These are phyloP conservation scores for Suillus subalutaceus DNA, from an alignment of 768 basidiomycete species.

Conservation along the genomic window DNA sequence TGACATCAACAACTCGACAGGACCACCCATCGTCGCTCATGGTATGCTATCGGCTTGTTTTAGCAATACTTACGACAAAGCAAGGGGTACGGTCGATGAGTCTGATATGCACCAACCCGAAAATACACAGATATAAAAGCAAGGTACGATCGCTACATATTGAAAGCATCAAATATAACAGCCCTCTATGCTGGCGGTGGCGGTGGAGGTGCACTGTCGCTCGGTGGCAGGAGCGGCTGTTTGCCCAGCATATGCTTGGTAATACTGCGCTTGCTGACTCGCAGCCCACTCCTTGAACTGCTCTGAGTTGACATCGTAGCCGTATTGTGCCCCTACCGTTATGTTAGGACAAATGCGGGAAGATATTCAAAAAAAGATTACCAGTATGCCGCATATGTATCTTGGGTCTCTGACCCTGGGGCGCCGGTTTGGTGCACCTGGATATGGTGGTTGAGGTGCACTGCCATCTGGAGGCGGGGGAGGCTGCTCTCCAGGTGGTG, in stretches of 20 bases:
- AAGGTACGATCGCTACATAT: constrained; percentile 29
- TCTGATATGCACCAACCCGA: constrained; percentile 10
- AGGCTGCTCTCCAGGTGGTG: constrained; percentile 54
- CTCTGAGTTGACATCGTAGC: constrained; percentile 82
- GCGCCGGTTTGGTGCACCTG: constrained; percentile 44
- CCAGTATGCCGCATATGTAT: constrained; percentile 67
- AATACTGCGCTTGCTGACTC: constrained; percentile 65
- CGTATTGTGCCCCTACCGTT: constrained; percentile 73
- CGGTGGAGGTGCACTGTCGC: constrained; percentile 23
- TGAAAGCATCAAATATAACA: constrained; percentile 7
- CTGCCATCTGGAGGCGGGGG: constrained; percentile 55
- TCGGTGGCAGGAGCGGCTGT: constrained; percentile 32
- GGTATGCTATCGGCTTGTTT: neutral
- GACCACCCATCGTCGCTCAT: neutral
- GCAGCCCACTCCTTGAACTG: constrained; percentile 85
- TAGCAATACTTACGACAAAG: neutral
- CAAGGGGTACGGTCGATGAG: neutral
- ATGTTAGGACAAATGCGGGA: constrained; percentile 2
- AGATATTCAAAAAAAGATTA: constrained; percentile 32
- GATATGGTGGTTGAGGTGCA: constrained; percentile 43
- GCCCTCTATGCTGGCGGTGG: constrained; percentile 28
- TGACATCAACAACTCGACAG: neutral
- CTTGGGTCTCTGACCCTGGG: constrained; percentile 21
- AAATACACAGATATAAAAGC: constrained; percentile 38
- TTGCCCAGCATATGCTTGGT: constrained; percentile 70